Percentiles rank a stretch among this genome's conserved stretches.
These are phyloP conservation scores for Urochloa ruziziensis DNA, from an alignment of 176 grass and related monocot species.

Conservation along the genomic window DNA sequence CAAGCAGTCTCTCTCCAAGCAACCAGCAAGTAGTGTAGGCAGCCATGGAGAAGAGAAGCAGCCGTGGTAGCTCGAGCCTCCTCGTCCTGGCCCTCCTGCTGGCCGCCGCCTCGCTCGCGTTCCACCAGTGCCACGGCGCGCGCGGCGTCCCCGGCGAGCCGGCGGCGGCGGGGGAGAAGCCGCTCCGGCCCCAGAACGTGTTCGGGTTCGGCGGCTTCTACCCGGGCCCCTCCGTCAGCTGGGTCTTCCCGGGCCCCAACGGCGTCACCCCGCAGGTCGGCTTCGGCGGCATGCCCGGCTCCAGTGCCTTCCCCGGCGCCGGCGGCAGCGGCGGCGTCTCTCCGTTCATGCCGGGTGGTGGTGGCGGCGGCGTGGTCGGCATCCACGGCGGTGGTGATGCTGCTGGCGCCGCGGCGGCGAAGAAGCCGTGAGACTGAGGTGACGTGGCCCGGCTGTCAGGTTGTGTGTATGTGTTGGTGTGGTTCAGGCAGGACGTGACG, in stretches of 20 bases:
- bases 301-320: slow-evolving; percentile 20
- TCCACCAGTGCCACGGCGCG: slow-evolving; percentile 11
- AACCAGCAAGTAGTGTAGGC: not conserved
- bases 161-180: slow-evolving; percentile 14
- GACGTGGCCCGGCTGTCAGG: not conserved
- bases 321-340: slow-evolving; percentile 1
- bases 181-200: slow-evolving; percentile 47
- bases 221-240: slow-evolving; percentile 34
- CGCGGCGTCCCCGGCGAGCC: slow-evolving; percentile 31
- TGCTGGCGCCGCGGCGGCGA: not conserved
- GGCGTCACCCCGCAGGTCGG: slow-evolving; percentile 45
- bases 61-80: not conserved
- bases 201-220: slow-evolving; percentile 55
- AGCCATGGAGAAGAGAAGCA: slow-evolving; percentile 31
- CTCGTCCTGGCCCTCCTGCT: slow-evolving; percentile 21
- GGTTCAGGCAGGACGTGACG: too few species aligned
- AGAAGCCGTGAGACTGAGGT: slow-evolving; percentile 29
- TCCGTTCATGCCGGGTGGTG: not conserved
- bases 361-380: slow-evolving; percentile 23
- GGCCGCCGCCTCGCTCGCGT: not conserved
- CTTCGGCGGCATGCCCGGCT: slow-evolving; percentile 36
- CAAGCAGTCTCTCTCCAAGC: not conserved
- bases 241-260: slow-evolving; percentile 48
- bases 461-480: not conserved
- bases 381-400: not conserved